Percentiles rank a stretch among this genome's conserved stretches.
These are phyloP conservation scores for Klebsormidium nitens DNA, from an alignment of 139 green algal species.

Conservation along the genomic window DNA sequence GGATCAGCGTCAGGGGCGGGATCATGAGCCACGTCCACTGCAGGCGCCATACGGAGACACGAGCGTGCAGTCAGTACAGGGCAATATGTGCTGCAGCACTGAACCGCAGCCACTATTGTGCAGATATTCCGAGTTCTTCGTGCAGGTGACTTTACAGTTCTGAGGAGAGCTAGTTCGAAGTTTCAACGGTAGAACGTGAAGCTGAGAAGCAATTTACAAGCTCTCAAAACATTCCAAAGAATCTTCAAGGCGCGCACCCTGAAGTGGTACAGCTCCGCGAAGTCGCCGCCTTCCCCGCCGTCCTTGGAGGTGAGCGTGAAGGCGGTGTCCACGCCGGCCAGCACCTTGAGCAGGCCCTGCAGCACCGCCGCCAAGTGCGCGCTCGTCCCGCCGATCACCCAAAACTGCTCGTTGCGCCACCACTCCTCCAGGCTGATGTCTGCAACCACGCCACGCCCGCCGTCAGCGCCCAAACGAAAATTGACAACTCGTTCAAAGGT, in stretches of 20 bases:
- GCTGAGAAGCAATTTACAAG: neutral
- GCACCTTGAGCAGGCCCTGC: constrained; percentile 38
- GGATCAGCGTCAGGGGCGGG: constrained; percentile 6
- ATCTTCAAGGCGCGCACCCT: neutral
- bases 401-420: constrained; percentile 45
- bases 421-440: constrained; percentile 30
- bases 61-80: neutral
- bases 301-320: constrained; percentile 30
- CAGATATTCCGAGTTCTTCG: too few relatives aligned
- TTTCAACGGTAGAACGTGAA: neutral
- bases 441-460: neutral
- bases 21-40: constrained; percentile 32
- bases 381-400: constrained; percentile 36
- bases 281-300: neutral
- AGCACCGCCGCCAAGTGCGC: constrained; percentile 31
- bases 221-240: neutral
- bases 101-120: too few relatives aligned
- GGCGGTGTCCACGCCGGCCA: constrained; percentile 32
- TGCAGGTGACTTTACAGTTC: neutral
- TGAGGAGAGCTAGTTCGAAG: neutral
- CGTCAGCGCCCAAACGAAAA: too few relatives aligned
- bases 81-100: too few relatives aligned
- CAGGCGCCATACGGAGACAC: neutral
- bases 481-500: too few relatives aligned
- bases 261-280: constrained; percentile 16